Evolutionary conservation across 495 filamentous ascomycete species (phyloP), one percentile per base, ranked within the genome.

Genomic region (Penicillium salamii): DNA sequence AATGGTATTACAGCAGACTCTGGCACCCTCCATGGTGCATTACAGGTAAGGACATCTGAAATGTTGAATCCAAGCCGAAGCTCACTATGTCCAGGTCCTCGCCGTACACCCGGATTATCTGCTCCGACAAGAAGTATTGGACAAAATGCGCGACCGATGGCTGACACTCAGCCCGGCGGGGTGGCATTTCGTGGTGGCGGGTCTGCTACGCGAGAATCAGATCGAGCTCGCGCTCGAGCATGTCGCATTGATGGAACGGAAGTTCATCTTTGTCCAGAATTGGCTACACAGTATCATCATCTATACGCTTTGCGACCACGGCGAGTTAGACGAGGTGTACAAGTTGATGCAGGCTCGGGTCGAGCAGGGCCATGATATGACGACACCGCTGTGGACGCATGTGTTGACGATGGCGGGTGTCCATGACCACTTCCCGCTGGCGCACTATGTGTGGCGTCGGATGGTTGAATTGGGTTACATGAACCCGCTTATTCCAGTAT

Each of bases 71-170:
- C 12, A 6, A 17, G 23, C 9, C 8, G 18, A 34, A 20, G 14
- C 28, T 53, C 38, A 29, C 28, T 34, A 36, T 54, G 20, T 23
- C 1, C 43, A 91, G 82, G 81, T 81, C 5, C 80, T 91, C 18
- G 82, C 89, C 12, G 81, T 95, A 18, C 91, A 96, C 64, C 91
- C 92, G 1, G 85, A 97, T 65, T 91, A 93, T 53, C 35, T 90
- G 1, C 72, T 91, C 9, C 84, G 90, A 18, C 73, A 77, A 29
- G 73, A 85, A 24, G 73, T 95, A n/a, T 66, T 97, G 19, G 62
- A 75, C 35, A 82, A 82, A 17, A 69, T 81, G 34, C 79, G 79
- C 58, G 74, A 80, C 48, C 69, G 83, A 51, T 93, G 88, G 86
- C 79, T 88, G 35, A 68, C 71, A 2, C 62, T 95, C 19, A 82